A percentile compares a stretch with the other conserved stretches of the same genome.
phyloP scores from a whole-genome alignment of 306 rosid genomes.

The Sindora glabra region DNA sequence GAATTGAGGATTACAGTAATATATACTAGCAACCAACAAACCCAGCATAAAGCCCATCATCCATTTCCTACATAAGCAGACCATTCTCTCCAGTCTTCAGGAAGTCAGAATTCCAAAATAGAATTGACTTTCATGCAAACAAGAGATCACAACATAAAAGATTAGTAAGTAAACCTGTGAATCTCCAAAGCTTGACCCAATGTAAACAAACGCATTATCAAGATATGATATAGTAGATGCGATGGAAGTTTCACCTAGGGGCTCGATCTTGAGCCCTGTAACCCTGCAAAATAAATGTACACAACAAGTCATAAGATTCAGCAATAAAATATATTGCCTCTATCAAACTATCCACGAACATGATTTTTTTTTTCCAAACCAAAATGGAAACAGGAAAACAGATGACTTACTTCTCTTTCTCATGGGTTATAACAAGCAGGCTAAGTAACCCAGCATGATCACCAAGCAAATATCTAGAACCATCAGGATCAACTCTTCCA shows the following conservation, averaged over 20 bases:
- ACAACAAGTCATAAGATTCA: conserved; percentile 7
- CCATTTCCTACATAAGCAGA: neutral
- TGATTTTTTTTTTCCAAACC: neutral
- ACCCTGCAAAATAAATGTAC: conserved; percentile 50
- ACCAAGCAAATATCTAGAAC: conserved; percentile 95
- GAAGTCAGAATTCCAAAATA: neutral
- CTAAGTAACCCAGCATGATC: conserved; percentile 83
- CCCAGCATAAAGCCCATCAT: neutral
- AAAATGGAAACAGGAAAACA: neutral
- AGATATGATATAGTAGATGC: conserved; percentile 93
- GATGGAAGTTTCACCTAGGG: conserved; percentile 93
- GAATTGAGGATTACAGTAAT: no score
- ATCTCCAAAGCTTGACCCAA: conserved; percentile 95
- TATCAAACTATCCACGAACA: neutral
- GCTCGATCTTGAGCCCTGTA: conserved; percentile 90
- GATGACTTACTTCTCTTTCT: conserved; percentile 73
- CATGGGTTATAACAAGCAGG: conserved; percentile 94
- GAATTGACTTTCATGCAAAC: neutral
- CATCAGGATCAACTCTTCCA: conserved; percentile 96
- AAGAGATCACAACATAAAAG: neutral
- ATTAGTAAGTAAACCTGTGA: conserved; percentile 57
- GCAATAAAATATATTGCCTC: neutral
- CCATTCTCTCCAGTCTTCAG: neutral
- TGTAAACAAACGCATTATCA: conserved; percentile 82
- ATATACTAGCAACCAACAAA: no score